Evolutionary conservation across 2,329 filamentous ascomycete species (phyloP).

Genomic region (Ophiostoma sp.): DNA sequence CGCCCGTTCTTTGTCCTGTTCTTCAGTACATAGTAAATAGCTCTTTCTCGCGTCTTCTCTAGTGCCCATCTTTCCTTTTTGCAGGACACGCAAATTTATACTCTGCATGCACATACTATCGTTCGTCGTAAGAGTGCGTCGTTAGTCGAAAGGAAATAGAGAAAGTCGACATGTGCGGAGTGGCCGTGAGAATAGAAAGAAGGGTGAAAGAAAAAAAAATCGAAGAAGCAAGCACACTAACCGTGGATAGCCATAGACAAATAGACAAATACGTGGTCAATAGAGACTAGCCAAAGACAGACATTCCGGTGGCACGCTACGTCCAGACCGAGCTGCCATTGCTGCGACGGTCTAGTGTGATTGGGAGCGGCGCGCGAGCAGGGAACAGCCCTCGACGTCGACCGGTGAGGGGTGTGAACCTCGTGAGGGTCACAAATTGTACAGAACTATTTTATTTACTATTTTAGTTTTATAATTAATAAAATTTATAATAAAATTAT

Average conservation of each 20-base stretch:
- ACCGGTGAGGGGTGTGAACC: slow-evolving; percentile 7
- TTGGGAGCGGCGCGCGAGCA: slow-evolving; percentile 5
- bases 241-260: background rate
- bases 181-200: too few relatives aligned
- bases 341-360: slow-evolving; percentile 5
- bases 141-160: background rate
- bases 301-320: background rate
- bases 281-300: too few relatives aligned
- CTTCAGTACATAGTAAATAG: too few relatives aligned
- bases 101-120: background rate
- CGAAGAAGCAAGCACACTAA: background rate
- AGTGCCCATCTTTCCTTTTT: too few relatives aligned
- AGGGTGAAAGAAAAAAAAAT: too few relatives aligned
- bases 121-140: background rate
- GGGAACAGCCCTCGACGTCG: slow-evolving; percentile 6
- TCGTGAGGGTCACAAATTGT: background rate
- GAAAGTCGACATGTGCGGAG: background rate
- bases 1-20: too few relatives aligned
- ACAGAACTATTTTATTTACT: too few relatives aligned
- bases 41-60: too few relatives aligned
- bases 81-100: too few relatives aligned
- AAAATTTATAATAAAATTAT: too few relatives aligned
- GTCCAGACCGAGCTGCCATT: slow-evolving; percentile 11
- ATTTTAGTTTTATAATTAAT: too few relatives aligned
- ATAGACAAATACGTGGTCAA: too few relatives aligned